These are phyloP conservation scores for Botrytis cinerea DNA, from an alignment of 2,329 filamentous ascomycete species.

Conservation along the genomic window DNA sequence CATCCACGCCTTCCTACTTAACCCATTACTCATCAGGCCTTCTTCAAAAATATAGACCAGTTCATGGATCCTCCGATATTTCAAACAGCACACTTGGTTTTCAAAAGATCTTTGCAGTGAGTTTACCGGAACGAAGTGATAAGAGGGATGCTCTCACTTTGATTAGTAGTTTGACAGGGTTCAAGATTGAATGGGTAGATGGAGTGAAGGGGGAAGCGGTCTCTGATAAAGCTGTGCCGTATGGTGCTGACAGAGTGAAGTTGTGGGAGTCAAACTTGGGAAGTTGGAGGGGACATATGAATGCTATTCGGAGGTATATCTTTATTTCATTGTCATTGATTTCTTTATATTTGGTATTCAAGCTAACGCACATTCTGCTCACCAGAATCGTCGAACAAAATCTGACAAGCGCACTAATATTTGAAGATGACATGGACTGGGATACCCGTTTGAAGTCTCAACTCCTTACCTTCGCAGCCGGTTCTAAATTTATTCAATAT, in stretches of 20 bases:
- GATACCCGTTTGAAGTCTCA: conserved; percentile 44
- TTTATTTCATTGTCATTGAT: fast-evolving
- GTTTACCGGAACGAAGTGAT: conserved; percentile 50
- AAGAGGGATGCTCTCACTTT: conserved; percentile 52
- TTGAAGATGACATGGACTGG: conserved; percentile 51
- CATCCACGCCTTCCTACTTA: conserved; percentile 18
- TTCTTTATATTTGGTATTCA: fast-evolving
- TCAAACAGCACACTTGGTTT: conserved; percentile 36
- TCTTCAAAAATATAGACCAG: conserved; percentile 15
- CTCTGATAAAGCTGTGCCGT: conserved; percentile 47
- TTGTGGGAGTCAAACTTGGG: conserved; percentile 44
- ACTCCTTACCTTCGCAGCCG: conserved; percentile 37
- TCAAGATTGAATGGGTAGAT: conserved; percentile 49
- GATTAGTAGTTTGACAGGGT: conserved; percentile 45
- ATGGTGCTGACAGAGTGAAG: conserved; percentile 14
- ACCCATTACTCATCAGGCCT: conserved; percentile 9
- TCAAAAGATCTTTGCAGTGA: conserved; percentile 50
- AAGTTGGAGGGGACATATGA: conserved; percentile 47
- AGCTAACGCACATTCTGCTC: background rate
- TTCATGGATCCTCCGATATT: conserved; percentile 1
- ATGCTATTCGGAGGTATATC: conserved; percentile 40
- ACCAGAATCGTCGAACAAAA: conserved; percentile 40
- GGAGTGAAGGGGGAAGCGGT: conserved; percentile 47
- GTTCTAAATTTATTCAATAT: conserved; percentile 21
- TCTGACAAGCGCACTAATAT: conserved; percentile 45